Base-by-base conservation (phyloP, 192 early-diverging fungal species). In the Chytriomyces sp. region DNA sequence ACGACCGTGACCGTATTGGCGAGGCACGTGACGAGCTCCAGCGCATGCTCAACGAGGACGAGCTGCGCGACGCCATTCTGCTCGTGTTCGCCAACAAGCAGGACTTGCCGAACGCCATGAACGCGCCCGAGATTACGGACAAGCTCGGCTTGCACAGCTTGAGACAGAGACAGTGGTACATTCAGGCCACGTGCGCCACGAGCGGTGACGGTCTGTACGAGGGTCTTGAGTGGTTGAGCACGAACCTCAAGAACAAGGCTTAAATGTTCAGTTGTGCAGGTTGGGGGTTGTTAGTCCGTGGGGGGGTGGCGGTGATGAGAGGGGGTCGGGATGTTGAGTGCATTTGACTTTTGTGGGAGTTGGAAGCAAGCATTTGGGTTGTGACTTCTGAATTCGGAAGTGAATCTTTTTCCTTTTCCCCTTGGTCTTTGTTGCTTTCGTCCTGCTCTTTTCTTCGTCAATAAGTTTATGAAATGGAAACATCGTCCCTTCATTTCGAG, bases 81-180 rank as follows among this genome's bases (percentile, higher is more conserved):
- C 75, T 99, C 52, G 93, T 99, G 30, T 94, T 98, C 84, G 95
- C 96, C 82, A 99, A 99, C 90, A 99, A 99, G 88, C 97, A 99
- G 81, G 97, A 99, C 89, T 82, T 96, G 71, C 93, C 94, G 72
- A 93, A 94, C 82, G 94, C 96, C 76, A 95, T 98, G 93, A 91
- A 86, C 76, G 91, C 92, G 70, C 87, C 90, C 61, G 93, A 97
- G 81, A 93, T 98, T 78, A 94, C 91, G 55, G 94, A 97, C 75
- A 92, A 93, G 85, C 90, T 98, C 49, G 91, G 94, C 39, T 89
- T 97, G 73, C 90, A 89, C 70, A 85, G 87, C 72, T 82, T 96
- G 60, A 85, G 88, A 73, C 86, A 88, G 77, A 89, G 93, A 79
- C 83, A 87, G 41, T 99, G 96, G 96, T 93, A 91, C 82, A 94